Base-by-base conservation (phyloP, 768 basidiomycete species). In the Dioszegia aurantiaca region DNA sequence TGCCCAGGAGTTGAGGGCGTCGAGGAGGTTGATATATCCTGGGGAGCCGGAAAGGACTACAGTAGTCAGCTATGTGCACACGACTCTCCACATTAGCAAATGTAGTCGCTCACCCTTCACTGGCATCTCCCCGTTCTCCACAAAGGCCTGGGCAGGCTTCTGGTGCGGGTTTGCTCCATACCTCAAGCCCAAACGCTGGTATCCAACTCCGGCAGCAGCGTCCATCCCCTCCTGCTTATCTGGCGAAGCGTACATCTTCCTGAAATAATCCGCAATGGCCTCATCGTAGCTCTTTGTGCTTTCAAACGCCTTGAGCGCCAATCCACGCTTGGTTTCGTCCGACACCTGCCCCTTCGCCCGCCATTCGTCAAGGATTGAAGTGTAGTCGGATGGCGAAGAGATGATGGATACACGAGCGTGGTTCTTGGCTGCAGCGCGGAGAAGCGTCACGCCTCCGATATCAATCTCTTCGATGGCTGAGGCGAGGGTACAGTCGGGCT, bases 141-240 rank as follows among this genome's bases (percentile, higher is more conserved):
- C 91, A 70, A 86, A 98, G 0, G 95, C 93, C 77, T 97, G 92
- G 0, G 95, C 94, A 37, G 95, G 95, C 78, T 92, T 95, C 76
- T 99, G 95, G 72, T 99, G 95, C 3, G 95, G 95, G 78, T 99
- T 99, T 4, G 91, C 92, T 39, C 95, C 95, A 75, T 98, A 98
- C 51, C 95, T 83, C 62, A 99, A 79, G 1, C 88, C 80, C 71
- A 93, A 82, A 58, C 90, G 82, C 79, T 98, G 94, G 17, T 90
- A 84, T 3, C 84, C 82, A 26, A 78, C 78, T 42, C 75, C 74
- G 28, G 78, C 72, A 1, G 82, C 86, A 10, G 83, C 86, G 40
- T 85, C 77, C 64, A 82, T 80, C 30, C 87, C 87, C 33, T 79
- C 78, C 37, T 70, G 66, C 1, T 63, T 65, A 59, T 87, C 89